These are phyloP conservation scores for Polyrhizophydium stewartii DNA, from an alignment of 371 early-diverging fungal genomes.

Conservation along the genomic window DNA sequence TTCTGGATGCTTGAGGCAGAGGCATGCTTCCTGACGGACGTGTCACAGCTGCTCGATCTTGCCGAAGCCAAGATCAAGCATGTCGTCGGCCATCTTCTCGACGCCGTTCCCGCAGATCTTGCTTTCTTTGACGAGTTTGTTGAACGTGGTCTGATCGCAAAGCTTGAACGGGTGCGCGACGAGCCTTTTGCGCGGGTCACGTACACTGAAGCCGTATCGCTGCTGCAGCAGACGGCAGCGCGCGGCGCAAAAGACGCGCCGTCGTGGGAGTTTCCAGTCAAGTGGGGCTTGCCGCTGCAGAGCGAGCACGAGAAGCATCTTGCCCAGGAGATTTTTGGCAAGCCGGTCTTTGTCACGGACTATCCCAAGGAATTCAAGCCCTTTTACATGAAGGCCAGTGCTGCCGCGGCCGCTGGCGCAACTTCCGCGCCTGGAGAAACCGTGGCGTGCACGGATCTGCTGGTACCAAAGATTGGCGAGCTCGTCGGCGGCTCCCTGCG, in stretches of 20 bases:
- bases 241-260: neutral
- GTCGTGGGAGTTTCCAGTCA: conserved; percentile 58
- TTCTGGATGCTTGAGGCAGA: conserved; percentile 97
- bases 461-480: conserved; percentile 88
- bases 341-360: conserved; percentile 88
- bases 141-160: conserved; percentile 29
- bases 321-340: conserved; percentile 58
- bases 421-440: conserved; percentile 38
- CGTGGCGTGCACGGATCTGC: conserved; percentile 81
- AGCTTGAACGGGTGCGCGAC: conserved; percentile 33
- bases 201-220: conserved; percentile 77
- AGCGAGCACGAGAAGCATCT: conserved; percentile 87
- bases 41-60: conserved; percentile 36
- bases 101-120: conserved; percentile 51
- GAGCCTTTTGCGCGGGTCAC: conserved; percentile 69
- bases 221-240: conserved; percentile 27
- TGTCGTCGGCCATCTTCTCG: conserved; percentile 40
- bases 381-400: conserved; percentile 76
- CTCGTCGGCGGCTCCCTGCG: conserved; percentile 87
- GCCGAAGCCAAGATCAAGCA: conserved; percentile 38
- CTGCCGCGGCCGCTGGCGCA: conserved; percentile 7
- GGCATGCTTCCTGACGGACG: conserved; percentile 61
- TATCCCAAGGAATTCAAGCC: conserved; percentile 83
- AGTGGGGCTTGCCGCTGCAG: conserved; percentile 76
- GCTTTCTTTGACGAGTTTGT: conserved; percentile 50